Evolutionary conservation across 805 yeast genomes (phyloP).

Genomic region (Hagleromyces aurorensis): DNA sequence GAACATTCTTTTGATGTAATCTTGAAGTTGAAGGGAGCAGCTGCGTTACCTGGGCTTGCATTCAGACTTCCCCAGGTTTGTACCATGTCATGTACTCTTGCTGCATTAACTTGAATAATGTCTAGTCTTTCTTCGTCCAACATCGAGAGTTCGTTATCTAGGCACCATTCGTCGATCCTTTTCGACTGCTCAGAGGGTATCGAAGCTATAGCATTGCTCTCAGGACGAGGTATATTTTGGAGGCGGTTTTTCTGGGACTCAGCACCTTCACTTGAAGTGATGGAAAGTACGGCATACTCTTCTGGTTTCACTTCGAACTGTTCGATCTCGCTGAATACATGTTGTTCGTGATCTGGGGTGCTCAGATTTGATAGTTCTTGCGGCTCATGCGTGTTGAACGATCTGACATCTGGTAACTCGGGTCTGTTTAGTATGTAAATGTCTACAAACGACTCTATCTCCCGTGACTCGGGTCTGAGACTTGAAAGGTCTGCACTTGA

Average conservation of each 20-base stretch:
- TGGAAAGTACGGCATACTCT: conserved; percentile 18
- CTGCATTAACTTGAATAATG: conserved; percentile 2
- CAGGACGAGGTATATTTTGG: background rate
- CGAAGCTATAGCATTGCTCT: conserved; percentile 2
- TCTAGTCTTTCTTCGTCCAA: conserved; percentile 2
- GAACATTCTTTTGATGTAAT: conserved; percentile 2
- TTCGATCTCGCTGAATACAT: conserved; percentile 3
- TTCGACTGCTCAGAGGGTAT: conserved; percentile 12
- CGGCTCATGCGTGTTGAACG: too few relatives aligned
- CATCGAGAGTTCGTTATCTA: conserved; percentile 9
- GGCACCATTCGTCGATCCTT: conserved; percentile 22
- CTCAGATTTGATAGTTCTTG: conserved; percentile 3
- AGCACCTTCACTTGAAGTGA: conserved; percentile 3
- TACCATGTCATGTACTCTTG: conserved; percentile 18
- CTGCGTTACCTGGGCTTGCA: background rate
- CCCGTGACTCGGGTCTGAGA: background rate
- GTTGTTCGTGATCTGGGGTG: conserved; percentile 10
- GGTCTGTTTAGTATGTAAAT: conserved; percentile 17
- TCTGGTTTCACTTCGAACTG: conserved; percentile 13
- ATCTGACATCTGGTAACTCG: too few relatives aligned
- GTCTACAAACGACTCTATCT: conserved; percentile 8
- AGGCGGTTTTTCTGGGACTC: too few relatives aligned
- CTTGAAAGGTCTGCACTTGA: too few relatives aligned
- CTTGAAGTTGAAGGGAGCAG: background rate
- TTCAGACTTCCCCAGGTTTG: conserved; percentile 33